phyloP scores from a whole-genome alignment of 129 eudicot species.

The Rutidosis leptorrhynchoides region DNA sequence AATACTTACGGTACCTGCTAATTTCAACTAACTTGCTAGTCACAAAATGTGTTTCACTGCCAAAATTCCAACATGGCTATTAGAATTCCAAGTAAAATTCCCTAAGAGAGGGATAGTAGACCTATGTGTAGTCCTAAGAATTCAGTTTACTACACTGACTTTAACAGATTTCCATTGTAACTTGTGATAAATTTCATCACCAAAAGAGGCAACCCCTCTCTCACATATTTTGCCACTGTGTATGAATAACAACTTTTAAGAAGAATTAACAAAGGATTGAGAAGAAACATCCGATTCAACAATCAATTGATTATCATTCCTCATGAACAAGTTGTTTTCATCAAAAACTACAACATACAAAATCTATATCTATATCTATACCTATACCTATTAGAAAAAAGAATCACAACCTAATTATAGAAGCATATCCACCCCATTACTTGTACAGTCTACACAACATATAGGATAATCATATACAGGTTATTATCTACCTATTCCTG shows the following conservation, averaged over 20 bases:
- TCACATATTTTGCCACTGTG: not conserved
- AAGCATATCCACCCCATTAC: not conserved
- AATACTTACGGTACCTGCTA: not conserved
- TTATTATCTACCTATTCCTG: constrained; percentile 1
- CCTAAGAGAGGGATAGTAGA: not conserved
- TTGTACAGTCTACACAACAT: not conserved
- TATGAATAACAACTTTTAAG: not conserved
- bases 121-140: not conserved
- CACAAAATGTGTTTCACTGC: not conserved
- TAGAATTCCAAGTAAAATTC: not conserved
- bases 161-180: not conserved
- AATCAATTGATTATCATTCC: not conserved
- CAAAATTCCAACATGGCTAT: not conserved
- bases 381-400: no score
- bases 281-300: not conserved
- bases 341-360: not conserved
- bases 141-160: not conserved
- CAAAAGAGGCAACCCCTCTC: constrained; percentile 7
- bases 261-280: constrained; percentile 8
- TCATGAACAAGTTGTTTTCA: constrained; percentile 12
- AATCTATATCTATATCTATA: not conserved
- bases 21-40: not conserved
- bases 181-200: constrained; percentile 9
- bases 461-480: constrained; percentile 1
- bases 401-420: constrained; percentile 5